phyloP scores from a whole-genome alignment of 352 stramenopile species.

The Phytophthora fragariaefolia region DNA sequence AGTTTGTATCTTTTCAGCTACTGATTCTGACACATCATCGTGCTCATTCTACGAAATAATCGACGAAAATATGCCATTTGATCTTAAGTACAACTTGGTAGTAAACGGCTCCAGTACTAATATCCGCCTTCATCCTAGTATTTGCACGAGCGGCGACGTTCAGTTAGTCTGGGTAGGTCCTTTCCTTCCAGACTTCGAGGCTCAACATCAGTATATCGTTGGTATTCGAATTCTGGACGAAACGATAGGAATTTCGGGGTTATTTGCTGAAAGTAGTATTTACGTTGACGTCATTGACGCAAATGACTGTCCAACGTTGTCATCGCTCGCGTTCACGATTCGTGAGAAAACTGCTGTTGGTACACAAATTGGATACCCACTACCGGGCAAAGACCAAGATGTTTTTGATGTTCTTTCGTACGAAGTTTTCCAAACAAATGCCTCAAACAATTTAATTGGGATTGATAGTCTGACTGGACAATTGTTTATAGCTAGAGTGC shows the following conservation, averaged over 20 bases:
- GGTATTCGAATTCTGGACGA: conserved; percentile 40
- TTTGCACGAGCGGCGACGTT: conserved; percentile 19
- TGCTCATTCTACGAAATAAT: conserved; percentile 58
- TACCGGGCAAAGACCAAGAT: conserved; percentile 63
- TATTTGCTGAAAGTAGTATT: conserved; percentile 34
- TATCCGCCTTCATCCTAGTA: conserved; percentile 1
- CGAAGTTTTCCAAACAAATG: conserved; percentile 33
- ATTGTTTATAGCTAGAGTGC: conserved; percentile 41
- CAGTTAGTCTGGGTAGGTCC: conserved; percentile 19
- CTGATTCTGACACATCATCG: conserved; percentile 47
- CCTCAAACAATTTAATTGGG: conserved; percentile 39
- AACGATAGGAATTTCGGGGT: conserved; percentile 39
- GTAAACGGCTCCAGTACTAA: conserved; percentile 5
- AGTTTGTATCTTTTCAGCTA: conserved; percentile 45
- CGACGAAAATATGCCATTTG: conserved; percentile 12
- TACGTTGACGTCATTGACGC: conserved; percentile 48
- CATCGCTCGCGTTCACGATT: conserved; percentile 47
- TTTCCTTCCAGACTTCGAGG: conserved; percentile 47
- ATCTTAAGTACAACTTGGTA: conserved; percentile 15
- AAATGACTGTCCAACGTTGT: conserved; percentile 66
- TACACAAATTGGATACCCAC: conserved; percentile 55
- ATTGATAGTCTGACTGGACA: conserved; percentile 60
- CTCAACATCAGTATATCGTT: conserved; percentile 39
- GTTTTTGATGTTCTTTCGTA: conserved; percentile 55
- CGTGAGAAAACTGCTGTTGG: conserved; percentile 37